These are phyloP conservation scores for Kodamaea neixiangensis DNA, from an alignment of 805 yeast genomes.

Conservation along the genomic window DNA sequence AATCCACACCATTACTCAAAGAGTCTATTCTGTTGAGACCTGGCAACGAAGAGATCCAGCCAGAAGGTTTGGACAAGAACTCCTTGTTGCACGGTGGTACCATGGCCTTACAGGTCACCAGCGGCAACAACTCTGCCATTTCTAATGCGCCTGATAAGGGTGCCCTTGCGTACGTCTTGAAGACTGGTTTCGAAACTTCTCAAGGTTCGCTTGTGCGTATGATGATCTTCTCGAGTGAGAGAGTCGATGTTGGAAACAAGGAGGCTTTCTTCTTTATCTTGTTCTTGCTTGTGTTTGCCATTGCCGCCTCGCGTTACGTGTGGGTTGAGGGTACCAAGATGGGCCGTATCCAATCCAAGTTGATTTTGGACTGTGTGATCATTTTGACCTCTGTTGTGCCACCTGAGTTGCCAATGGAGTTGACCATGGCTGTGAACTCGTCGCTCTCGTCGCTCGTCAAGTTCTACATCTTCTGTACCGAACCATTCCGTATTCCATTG, in stretches of 20 bases:
- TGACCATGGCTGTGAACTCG: constrained; percentile 95
- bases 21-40: constrained; percentile 90
- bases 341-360: constrained; percentile 94
- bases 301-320: constrained; percentile 95
- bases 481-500: constrained; percentile 95
- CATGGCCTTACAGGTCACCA: constrained; percentile 86
- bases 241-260: constrained; percentile 92
- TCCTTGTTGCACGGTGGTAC: constrained; percentile 94
- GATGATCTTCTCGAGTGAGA: constrained; percentile 95
- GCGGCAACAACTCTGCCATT: constrained; percentile 53
- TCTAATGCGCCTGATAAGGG: constrained; percentile 87
- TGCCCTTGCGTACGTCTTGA: constrained; percentile 84
- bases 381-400: constrained; percentile 98
- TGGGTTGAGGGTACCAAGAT: constrained; percentile 96
- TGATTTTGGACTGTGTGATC: constrained; percentile 91
- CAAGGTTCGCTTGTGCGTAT: constrained; percentile 97
- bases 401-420: constrained; percentile 98
- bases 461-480: constrained; percentile 91
- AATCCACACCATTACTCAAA: constrained; percentile 93
- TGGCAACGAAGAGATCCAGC: constrained; percentile 60
- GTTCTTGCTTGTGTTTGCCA: constrained; percentile 85
- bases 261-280: constrained; percentile 92
- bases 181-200: constrained; percentile 97
- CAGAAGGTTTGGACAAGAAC: constrained; percentile 86
- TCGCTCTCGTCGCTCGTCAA: constrained; percentile 87